Conservation (phyloP, 805 yeast species). For the Sporopachydermia lactativora region DNA sequence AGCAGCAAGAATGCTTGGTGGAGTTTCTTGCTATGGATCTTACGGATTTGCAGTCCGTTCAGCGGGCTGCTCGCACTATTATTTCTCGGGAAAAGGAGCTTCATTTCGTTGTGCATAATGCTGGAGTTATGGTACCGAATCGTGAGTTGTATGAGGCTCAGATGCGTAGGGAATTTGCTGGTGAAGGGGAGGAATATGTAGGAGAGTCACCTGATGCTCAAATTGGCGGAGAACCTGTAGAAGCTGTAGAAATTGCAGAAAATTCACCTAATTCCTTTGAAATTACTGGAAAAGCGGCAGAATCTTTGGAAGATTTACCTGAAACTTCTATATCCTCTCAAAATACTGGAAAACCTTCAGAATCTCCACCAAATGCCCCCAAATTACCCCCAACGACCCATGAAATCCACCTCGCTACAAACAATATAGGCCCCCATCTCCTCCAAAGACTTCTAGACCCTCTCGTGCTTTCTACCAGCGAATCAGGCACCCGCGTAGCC, state of each 20-base stretch:
- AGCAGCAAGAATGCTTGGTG: background rate
- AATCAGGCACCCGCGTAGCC: conserved; percentile 20
- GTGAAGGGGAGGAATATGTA: no score
- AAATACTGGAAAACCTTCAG: no score
- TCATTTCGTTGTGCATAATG: conserved; percentile 28
- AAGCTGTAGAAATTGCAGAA: no score
- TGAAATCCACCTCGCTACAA: conserved; percentile 33
- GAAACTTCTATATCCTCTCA: no score
- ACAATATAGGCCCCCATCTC: conserved; percentile 31
- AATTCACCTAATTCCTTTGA: no score
- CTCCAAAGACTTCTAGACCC: conserved; percentile 27
- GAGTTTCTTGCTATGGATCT: conserved; percentile 20
- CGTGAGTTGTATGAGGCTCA: background rate
- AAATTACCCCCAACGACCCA: conserved; percentile 28
- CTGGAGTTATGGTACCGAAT: conserved; percentile 25
- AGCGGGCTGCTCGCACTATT: conserved; percentile 22
- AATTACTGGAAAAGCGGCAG: no score
- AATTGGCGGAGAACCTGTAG: background rate
- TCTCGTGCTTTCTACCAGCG: conserved; percentile 21
- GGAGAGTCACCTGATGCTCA: no score
- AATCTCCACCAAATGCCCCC: conserved; percentile 22
- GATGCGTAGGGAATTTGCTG: no score
- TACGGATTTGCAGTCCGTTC: conserved; percentile 27
- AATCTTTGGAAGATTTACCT: no score
- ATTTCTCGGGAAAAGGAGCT: conserved; percentile 15